Evolutionary conservation across 495 filamentous ascomycete species (phyloP), one percentile per base, ranked within the genome.

Genomic region (Alectoria sarmentosa): DNA sequence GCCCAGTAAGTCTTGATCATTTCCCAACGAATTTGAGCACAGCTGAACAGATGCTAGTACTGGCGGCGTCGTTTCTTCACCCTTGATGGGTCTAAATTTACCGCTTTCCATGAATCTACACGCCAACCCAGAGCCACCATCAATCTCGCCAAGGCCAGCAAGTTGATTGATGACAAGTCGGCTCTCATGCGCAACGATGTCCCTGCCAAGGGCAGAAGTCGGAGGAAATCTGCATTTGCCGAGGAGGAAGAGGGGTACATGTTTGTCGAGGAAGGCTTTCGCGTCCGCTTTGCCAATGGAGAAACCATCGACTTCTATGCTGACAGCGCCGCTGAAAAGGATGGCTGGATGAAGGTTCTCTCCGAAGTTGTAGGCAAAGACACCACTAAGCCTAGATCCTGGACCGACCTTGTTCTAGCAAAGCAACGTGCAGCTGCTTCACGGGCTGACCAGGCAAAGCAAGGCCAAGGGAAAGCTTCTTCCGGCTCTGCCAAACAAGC

Each of bases 201-300:
- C 0, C 85, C 81, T 52, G 86, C 86, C 32, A 88, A 88, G 71
- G 82, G 81, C 66, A 89, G 90, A 63, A 87, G 87, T 67, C 86
- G 94, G 30, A 86, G 94, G 42, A 92, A 94, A 72, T 95, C 90
- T 60, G 94, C 90, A 36, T 98, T 98, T 69, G 92, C 95, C 11
- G 94, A 98, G 74, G 95, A 98, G 70, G 95, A 98, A 75, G 94
- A 98, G 70, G 94, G 95, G 57, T 98, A 98, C 78, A 96, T 97
- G 91, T 98, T 98, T 69, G 94, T 98, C 30, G 94, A 98, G 75
- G 95, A 98, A 73, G 94, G 95, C 17, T 98, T 98, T 84, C 90
- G 94, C 41, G 93, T 98, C 73, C 90, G 92, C 61, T 98, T 98
- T 75, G 92, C 88, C 65, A 98, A 98, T 72, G 94, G 94, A 58